Base-by-base conservation (phyloP, 225 moss, liverwort and hornwort genomes). In the Bryoerythrophyllum caledonicum region DNA sequence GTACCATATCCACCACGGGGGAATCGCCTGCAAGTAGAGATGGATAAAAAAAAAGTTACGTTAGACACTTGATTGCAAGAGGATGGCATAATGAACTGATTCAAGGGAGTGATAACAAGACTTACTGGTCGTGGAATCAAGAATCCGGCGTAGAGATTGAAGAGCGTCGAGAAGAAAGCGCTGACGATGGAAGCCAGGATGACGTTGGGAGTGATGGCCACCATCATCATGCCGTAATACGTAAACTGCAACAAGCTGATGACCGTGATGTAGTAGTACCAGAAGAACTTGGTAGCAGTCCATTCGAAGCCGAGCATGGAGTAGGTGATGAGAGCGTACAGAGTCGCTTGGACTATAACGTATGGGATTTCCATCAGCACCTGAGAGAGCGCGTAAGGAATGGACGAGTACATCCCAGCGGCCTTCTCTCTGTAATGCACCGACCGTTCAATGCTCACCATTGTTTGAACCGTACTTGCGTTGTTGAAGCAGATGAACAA, bases 1-100 rank as follows among this genome's bases (percentile, higher is more conserved):
- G 64, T 90, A 94, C 94, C 94, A 94, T 9, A 85, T 79, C 91
- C 91, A 91, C 92, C 92, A 92, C 41, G 75, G 73, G 16, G 92
- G 92, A 65, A 92, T 89, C 44, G 75, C 23, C 92, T 93, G 91
- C 81, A 84, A 48, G 34, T 1, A 59, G 26, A 20, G 8, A 69
- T 10, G 30, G 65, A 65, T 14, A 4, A 52, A 14, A 30, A 32
- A 53, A 63, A 66, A 74, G n/a, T n/a, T n/a, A 12, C 60, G 61
- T 73, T 56, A 78, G 13, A 60, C n/a, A 27, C 60, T 24, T 19
- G 58, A 57, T 52, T 52, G 60, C 43, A 60, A 32, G 73, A 8
- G 9, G 7, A 25, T 5, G 26, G 8, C 19, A 59, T 27, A 62
- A 30, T 24, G 12, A 68, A 53, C 34, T 24, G 7, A 51, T 51